Evolutionary conservation across 306 rosid genomes (phyloP), one percentile per base, ranked within the genome.

Genomic region (Prunus armeniaca): DNA sequence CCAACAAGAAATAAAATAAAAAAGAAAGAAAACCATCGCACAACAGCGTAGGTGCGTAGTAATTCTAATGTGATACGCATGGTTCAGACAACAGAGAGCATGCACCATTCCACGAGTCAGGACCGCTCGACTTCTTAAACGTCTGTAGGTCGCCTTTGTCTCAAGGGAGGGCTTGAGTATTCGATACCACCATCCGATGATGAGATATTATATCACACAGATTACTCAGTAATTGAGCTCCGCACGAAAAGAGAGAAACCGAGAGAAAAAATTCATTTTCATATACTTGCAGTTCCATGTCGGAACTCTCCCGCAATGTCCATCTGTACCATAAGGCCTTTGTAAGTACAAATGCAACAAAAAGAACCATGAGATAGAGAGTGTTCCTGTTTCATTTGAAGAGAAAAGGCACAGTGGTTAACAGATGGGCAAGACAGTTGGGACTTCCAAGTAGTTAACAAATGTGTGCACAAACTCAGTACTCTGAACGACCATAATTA

Each of bases 251-350:
- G 73, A 30, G 32, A 30, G 64, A 46, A 17, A 65, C 58, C 34
- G 55, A 72, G 57, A 54, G 34, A 54, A 30, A 66, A 64, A 18
- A 32, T 11, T 14, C 4, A 10, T 22, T 14, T 64, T 30, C 32
- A 6, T 27, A 32, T 67, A 91, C 97, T 90, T 87, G 91, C 98
- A 61, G 83, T 49, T 67, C 96, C 97, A 79, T 85, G 81, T 62
- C 75, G 93, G 70, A 94, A 89, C 71, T 82, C 87, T 71, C 91
- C 88, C 24, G 83, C 79, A 25, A 94, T 71, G 77, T 94, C 96
- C 89, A 91, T 73, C 84, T 91, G 96, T 60, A 87, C 97, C 97
- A 94, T 25, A 94, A 41, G 79, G 97, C 98, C 79, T 85, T 91
- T 1, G 81, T 72, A 12, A 94, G 81, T 77, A 91, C 83, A 85